Conservation (phyloP, 1,284 basidiomycete species). For the Garcileccinum viscosum region DNA sequence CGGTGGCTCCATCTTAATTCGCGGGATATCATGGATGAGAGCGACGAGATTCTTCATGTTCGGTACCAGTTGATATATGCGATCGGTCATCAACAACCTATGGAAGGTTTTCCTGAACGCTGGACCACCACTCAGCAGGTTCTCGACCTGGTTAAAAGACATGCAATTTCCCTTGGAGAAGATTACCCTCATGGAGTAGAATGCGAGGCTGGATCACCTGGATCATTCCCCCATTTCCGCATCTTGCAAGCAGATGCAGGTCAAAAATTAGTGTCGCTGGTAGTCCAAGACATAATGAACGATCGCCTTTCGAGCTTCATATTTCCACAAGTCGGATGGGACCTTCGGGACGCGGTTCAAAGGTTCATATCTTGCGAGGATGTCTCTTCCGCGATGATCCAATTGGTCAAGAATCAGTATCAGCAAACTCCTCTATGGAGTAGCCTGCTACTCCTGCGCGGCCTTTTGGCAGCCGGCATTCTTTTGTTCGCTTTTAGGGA, state of each 20-base stretch:
- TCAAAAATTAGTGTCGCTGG: slow-evolving; percentile 21
- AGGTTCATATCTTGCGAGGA: slow-evolving; percentile 1
- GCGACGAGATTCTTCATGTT: slow-evolving; percentile 5
- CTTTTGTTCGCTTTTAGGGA: slow-evolving; percentile 48
- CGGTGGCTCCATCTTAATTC: slow-evolving; percentile 43
- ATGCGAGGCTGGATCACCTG: background rate
- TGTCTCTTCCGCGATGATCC: background rate
- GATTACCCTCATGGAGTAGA: slow-evolving; percentile 18
- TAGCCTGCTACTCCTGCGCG: slow-evolving; percentile 50
- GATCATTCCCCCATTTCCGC: slow-evolving; percentile 40
- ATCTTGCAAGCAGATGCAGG: slow-evolving; percentile 35
- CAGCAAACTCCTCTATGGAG: slow-evolving; percentile 32
- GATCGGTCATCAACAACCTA: slow-evolving; percentile 1
- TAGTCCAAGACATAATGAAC: slow-evolving; percentile 15
- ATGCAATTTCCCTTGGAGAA: slow-evolving; percentile 6
- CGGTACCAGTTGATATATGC: slow-evolving; percentile 4
- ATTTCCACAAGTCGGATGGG: background rate
- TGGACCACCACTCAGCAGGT: slow-evolving; percentile 44
- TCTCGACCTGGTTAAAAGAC: slow-evolving; percentile 32
- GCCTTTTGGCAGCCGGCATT: slow-evolving; percentile 51
- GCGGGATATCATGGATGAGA: slow-evolving; percentile 6
- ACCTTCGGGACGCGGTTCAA: background rate
- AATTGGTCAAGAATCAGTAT: background rate
- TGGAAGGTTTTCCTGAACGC: background rate
- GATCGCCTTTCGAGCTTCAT: background rate